These are phyloP conservation scores for Puccinellia tenuiflora DNA, from an alignment of 176 grass and related monocot genomes.

Conservation along the genomic window DNA sequence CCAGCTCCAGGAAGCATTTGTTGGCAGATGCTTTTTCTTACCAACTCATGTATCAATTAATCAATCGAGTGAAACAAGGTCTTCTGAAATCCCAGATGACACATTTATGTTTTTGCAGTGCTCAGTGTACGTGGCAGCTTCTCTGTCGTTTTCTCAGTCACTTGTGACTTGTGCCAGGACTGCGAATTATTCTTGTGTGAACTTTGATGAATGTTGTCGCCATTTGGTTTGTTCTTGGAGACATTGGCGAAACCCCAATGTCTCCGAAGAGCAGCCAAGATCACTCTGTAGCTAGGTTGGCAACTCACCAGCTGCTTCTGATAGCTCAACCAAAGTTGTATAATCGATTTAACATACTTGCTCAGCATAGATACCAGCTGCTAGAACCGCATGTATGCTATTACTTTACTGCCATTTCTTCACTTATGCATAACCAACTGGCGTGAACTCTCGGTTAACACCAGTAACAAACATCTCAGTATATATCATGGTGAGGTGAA, in stretches of 20 bases:
- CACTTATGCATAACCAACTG: background rate
- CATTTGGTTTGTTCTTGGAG: too few relatives aligned
- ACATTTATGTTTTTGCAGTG: background rate
- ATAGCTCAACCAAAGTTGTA: background rate
- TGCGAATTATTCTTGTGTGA: background rate
- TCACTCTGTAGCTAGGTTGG: background rate
- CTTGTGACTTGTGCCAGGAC: background rate
- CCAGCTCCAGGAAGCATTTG: too few relatives aligned
- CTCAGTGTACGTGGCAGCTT: background rate
- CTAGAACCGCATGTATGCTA: background rate
- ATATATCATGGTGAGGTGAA: background rate
- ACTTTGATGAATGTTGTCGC: background rate
- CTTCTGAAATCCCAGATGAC: background rate
- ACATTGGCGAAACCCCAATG: background rate
- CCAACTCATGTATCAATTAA: background rate
- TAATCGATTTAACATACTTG: background rate
- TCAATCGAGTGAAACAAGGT: background rate
- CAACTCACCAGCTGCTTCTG: background rate
- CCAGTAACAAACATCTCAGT: background rate
- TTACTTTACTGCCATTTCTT: background rate
- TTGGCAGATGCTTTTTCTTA: background rate
- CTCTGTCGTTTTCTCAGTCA: background rate
- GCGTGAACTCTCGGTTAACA: background rate
- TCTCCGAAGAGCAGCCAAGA: background rate
- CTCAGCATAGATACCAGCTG: background rate